Percentiles rank a stretch among this genome's conserved stretches.
phyloP scores from a whole-genome alignment of 1,284 basidiomycete genomes.

The Vanrija sp. region DNA sequence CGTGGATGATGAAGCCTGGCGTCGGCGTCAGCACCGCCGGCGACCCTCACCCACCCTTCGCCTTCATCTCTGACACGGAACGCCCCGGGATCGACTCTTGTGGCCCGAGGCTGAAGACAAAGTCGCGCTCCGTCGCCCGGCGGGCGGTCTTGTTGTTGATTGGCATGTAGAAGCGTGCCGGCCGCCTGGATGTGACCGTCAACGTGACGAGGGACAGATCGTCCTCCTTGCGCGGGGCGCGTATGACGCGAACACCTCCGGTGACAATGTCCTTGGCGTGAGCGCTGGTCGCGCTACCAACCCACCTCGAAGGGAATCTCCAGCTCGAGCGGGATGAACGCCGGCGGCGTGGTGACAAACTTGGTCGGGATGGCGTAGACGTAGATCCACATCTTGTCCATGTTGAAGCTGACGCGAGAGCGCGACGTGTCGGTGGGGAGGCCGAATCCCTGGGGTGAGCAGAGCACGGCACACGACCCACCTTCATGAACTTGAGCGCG shows the following conservation, averaged over 20 bases:
- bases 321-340: conserved; percentile 14
- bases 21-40: not conserved
- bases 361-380: conserved; percentile 1
- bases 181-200: conserved; percentile 16
- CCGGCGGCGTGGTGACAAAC: conserved; percentile 1
- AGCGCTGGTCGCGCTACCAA: not conserved
- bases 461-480: not conserved
- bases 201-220: conserved; percentile 3
- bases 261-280: conserved; percentile 13
- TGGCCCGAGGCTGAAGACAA: conserved; percentile 12
- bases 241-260: conserved; percentile 9
- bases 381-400: conserved; percentile 15
- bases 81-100: conserved; percentile 7
- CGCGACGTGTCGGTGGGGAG: not conserved
- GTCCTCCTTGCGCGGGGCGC: not conserved
- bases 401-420: conserved; percentile 16
- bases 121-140: conserved; percentile 22
- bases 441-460: conserved; percentile 8
- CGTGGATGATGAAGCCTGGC: conserved; percentile 17
- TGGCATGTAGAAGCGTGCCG: conserved; percentile 14
- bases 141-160: conserved; percentile 6
- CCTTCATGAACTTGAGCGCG: not conserved
- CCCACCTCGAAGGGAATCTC: conserved; percentile 20
- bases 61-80: conserved; percentile 13
- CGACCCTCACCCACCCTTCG: not conserved